Evolutionary conservation across 106 monocot genomes (phyloP), one percentile per base, ranked within the genome.

Genomic region (Alisma plantagoaquatica): DNA sequence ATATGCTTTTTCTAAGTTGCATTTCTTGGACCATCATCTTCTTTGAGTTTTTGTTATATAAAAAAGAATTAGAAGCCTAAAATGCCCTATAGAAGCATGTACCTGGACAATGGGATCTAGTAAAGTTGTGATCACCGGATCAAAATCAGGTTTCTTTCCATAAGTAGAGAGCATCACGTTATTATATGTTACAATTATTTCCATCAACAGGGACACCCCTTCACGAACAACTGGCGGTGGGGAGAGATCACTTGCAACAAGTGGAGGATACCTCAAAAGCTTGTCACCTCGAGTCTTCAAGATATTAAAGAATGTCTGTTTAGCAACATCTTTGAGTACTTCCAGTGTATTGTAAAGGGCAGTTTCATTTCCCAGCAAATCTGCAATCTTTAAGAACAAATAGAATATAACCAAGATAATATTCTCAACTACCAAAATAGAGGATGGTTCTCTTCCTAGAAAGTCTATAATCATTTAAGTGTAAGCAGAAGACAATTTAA

Each of bases 41-140:
- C 27, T 52, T 52, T 26, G n/a, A n/a, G n/a, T n/a, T n/a, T n/a
- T n/a, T n/a, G n/a, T n/a, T n/a, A n/a, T n/a, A n/a, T 44, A 56
- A 27, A 28, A n/a, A 35, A 56, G 43, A 23, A 59, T 23, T 31
- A 24, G 20, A 68, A 25, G 14, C 28, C 57, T 10, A 44, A n/a
- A 45, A 26, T n/a, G 35, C 14, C 21, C 43, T 25, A 28, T 29
- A 42, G n/a, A n/a, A n/a, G n/a, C n/a, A 1, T 30, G 2, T 10
- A 96, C 94, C 88, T 88, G 84, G 70, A 96, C 70, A 51, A 96
- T 71, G 55, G 94, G 94, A 78, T 96, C 81, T 17, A 96, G 68
- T 61, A 96, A 62, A 71, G 88, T 77, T 71, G 70, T 43, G 42
- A 96, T 71, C 16, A 96, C 94, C 25, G 81, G 76, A 68, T 84